phyloP scores from a whole-genome alignment of 1,284 basidiomycete species.

The Sanghuangporus weigelae region DNA sequence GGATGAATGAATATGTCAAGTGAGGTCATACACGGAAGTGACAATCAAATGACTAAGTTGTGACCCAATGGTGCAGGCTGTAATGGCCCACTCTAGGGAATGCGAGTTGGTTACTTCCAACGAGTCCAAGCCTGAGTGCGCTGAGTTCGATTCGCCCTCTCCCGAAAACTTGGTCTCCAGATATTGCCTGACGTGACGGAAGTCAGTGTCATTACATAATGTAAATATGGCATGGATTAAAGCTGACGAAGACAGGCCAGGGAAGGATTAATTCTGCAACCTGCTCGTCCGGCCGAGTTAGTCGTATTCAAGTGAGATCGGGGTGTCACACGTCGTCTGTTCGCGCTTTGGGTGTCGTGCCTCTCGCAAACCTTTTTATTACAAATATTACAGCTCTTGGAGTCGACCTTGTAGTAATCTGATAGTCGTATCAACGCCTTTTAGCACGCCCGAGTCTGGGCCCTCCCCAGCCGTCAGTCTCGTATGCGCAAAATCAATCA shows the following conservation, averaged over 20 bases:
- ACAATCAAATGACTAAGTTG: background rate
- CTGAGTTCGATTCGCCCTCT: constrained; percentile 86
- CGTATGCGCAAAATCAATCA: constrained; percentile 96
- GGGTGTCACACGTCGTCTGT: constrained; percentile 77
- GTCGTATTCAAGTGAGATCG: constrained; percentile 70
- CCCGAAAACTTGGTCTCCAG: constrained; percentile 85
- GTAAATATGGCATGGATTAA: constrained; percentile 54
- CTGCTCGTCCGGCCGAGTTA: constrained; percentile 78
- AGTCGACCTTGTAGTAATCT: constrained; percentile 53
- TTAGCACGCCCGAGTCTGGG: constrained; percentile 72
- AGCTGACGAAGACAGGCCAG: constrained; percentile 68
- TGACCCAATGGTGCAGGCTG: constrained; percentile 61
- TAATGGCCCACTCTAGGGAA: constrained; percentile 75
- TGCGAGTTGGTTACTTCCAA: constrained; percentile 65
- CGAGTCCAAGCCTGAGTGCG: constrained; percentile 59
- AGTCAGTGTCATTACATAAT: constrained; percentile 46
- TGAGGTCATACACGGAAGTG: background rate
- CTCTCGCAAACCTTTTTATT: constrained; percentile 65
- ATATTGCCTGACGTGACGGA: constrained; percentile 49
- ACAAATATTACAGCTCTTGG: constrained; percentile 25
- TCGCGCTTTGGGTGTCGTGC: constrained; percentile 72
- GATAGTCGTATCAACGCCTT: constrained; percentile 64
- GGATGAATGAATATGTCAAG: background rate
- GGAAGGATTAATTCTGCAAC: constrained; percentile 82
- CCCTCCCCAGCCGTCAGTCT: constrained; percentile 66